A percentile compares a stretch with the other conserved stretches of the same genome.
These are phyloP conservation scores for Globisporangium spinosum DNA, from an alignment of 352 stramenopile species.

Conservation along the genomic window DNA sequence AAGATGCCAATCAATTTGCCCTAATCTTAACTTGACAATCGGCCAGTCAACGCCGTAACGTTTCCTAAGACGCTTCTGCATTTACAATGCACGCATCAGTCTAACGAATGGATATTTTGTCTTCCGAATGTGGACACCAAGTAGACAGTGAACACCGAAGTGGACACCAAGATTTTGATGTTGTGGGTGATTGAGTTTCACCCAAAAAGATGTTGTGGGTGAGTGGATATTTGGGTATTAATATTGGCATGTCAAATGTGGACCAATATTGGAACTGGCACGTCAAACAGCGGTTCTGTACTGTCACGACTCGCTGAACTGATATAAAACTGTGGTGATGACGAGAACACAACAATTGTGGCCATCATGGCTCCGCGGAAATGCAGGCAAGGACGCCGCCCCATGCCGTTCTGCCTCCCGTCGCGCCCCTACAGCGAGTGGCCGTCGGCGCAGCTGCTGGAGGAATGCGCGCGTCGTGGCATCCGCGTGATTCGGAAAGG, in stretches of 20 bases:
- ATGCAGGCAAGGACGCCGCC: neutral
- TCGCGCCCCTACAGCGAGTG: constrained; percentile 12
- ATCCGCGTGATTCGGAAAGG: constrained; percentile 11
- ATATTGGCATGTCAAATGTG: neutral
- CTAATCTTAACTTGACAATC: too few species aligned
- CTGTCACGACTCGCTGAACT: neutral
- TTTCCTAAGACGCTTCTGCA: too few species aligned
- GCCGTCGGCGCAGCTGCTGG: constrained; percentile 1
- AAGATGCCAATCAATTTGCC: too few species aligned
- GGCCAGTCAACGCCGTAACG: too few species aligned
- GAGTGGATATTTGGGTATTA: neutral
- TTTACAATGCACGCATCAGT: too few species aligned
- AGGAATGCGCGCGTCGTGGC: constrained; percentile 5
- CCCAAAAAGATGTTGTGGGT: neutral
- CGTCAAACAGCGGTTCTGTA: neutral
- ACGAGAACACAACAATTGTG: neutral
- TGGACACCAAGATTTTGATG: too few species aligned
- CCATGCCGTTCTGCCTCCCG: neutral
- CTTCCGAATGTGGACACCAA: neutral
- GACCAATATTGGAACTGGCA: too few species aligned
- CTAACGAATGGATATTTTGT: neutral
- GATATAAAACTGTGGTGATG: neutral
- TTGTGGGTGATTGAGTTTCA: too few species aligned
- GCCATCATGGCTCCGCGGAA: neutral
- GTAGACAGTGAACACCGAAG: too few species aligned